These are phyloP conservation scores for Phytopythium cucurbitacearum DNA, from an alignment of 352 stramenopile genomes.

Conservation along the genomic window DNA sequence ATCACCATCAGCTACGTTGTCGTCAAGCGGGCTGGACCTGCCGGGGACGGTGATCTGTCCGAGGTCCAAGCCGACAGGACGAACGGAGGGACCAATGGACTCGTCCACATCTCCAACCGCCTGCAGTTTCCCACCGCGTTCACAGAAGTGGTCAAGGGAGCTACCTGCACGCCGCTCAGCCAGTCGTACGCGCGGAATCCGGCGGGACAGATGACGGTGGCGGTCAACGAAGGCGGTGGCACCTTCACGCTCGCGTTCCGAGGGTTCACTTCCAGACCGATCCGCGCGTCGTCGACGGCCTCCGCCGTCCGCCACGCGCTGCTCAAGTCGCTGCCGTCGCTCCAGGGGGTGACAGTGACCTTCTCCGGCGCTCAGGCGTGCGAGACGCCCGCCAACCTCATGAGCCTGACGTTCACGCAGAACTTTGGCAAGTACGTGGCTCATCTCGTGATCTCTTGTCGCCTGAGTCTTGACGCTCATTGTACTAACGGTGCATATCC, in stretches of 20 bases:
- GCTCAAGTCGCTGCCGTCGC: slow-evolving; percentile 36
- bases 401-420: slow-evolving; percentile 70
- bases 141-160: slow-evolving; percentile 47
- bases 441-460: neutral
- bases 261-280: slow-evolving; percentile 57
- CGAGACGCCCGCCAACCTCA: slow-evolving; percentile 55
- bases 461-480: too few relatives aligned
- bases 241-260: slow-evolving; percentile 57
- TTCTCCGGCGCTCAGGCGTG: slow-evolving; percentile 57
- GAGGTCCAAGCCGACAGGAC: slow-evolving; percentile 44
- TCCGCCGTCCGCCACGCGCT: slow-evolving; percentile 27
- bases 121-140: slow-evolving; percentile 49
- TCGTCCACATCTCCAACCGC: slow-evolving; percentile 58
- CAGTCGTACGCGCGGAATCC: slow-evolving; percentile 39
- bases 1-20: slow-evolving; percentile 67
- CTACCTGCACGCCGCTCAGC: slow-evolving; percentile 44
- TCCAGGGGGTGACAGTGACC: slow-evolving; percentile 49
- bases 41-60: slow-evolving; percentile 49
- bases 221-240: slow-evolving; percentile 38
- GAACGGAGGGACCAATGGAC: slow-evolving; percentile 42
- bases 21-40: slow-evolving; percentile 28
- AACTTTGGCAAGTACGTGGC: slow-evolving; percentile 73
- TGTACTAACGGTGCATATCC: neutral
- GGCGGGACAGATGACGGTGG: slow-evolving; percentile 33
- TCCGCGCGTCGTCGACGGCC: slow-evolving; percentile 37